Evolutionary conservation across 441 rosid species (phyloP).

Genomic region (Eruca vesicaria): DNA sequence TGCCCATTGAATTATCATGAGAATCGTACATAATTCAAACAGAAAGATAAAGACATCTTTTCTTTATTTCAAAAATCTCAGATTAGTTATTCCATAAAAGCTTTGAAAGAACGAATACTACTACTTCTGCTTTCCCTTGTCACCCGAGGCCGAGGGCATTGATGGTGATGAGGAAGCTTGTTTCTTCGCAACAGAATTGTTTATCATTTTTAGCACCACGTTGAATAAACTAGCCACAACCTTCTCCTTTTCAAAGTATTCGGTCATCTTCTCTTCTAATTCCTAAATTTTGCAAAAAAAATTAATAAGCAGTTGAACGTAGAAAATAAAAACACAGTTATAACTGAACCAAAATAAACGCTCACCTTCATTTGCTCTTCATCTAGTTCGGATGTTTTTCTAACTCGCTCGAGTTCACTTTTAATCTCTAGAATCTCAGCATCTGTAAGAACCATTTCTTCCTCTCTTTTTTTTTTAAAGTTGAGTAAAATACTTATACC

Average conservation of each 20-base stretch:
- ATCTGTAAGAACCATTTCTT: constrained; percentile 6
- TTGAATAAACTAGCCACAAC: too few species aligned
- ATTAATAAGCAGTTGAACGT: neutral
- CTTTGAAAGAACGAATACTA: too few species aligned
- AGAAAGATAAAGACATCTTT: too few species aligned
- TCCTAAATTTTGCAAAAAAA: neutral
- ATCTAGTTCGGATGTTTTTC: neutral
- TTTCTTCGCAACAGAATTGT: too few species aligned
- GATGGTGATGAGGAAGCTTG: too few species aligned
- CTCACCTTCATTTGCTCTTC: neutral
- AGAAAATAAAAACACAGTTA: neutral
- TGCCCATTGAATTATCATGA: too few species aligned
- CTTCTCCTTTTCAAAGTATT: neutral
- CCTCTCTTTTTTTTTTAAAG: neutral
- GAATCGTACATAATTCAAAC: too few species aligned
- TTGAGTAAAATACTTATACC: neutral
- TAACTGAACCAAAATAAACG: neutral
- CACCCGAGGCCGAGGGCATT: too few species aligned
- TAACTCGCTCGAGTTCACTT: neutral
- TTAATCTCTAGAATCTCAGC: neutral
- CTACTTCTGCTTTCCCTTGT: too few species aligned
- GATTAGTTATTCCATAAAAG: too few species aligned
- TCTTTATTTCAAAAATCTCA: too few species aligned
- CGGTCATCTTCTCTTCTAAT: neutral
- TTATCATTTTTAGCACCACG: too few species aligned